Evolutionary conservation across 2,329 filamentous ascomycete species (phyloP).

Genomic region (Corniculantispora saksenae): DNA sequence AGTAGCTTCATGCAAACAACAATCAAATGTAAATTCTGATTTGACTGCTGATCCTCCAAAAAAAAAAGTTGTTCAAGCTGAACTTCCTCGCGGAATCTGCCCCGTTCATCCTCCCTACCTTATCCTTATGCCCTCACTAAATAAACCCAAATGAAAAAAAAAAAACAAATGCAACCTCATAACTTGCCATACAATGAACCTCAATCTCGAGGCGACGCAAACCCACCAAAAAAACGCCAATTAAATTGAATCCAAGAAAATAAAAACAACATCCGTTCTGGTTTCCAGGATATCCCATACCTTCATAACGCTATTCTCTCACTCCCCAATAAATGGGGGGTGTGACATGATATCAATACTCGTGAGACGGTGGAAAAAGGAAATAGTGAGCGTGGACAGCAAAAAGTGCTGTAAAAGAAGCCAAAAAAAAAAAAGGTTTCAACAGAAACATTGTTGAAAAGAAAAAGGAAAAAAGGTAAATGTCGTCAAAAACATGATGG

Average conservation of each 20-base stretch:
- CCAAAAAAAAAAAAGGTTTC: neutral
- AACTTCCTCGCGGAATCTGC: neutral
- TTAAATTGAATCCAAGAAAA: neutral
- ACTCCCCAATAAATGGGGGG: no score
- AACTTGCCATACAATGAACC: neutral
- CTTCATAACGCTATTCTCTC: neutral
- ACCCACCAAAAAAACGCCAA: neutral
- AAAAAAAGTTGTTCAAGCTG: no score
- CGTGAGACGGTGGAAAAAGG: neutral
- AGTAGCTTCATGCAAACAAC: no score
- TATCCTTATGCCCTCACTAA: neutral
- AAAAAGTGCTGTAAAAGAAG: neutral
- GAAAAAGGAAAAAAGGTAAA: conserved; percentile 1
- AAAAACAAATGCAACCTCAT: neutral
- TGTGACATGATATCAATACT: neutral
- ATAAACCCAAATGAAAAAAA: neutral
- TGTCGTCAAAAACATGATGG: conserved; percentile 2
- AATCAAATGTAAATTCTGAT: no score
- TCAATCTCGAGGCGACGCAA: neutral
- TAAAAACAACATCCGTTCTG: no score
- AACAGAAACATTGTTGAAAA: no score
- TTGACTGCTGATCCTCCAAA: no score
- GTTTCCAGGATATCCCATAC: neutral
- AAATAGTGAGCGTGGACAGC: neutral
- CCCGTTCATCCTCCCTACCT: neutral